Evolutionary conservation across 805 yeast species (phyloP), one percentile per base, ranked within the genome.

Genomic region (Zygoascus tannicola): DNA sequence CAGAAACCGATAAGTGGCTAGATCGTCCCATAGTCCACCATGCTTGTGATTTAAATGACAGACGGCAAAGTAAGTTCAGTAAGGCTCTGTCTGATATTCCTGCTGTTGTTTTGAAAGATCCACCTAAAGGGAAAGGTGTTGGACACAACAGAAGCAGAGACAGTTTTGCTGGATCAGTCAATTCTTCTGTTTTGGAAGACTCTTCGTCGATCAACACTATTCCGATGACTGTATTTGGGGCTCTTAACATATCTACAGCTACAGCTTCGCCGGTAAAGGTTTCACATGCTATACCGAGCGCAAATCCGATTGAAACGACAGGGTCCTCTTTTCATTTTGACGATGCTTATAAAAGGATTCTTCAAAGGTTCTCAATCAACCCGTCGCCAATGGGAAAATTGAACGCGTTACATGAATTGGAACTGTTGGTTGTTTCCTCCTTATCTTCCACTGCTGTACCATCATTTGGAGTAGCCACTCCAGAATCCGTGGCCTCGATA

Each of bases 1-100:
- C 64, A 2, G 66, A 62, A 32, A 59, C 64, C 4, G 67, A 62
- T 44, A 43, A 44, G 39, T 62, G 56, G 54, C 50, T 62, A 52
- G 45, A 41, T 4, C 30, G 48, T 4, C 47, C 49, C 5, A 35
- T 53, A 10, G 56, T 53, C 12, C n/a, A 20, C 2, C 44, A 45
- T 14, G 30, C 48, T 4, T 23, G 49, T 10, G 47, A 45, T 22
- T 30, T 47, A 14, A 43, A 35, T 20, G n/a, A n/a, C 15, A 50
- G 44, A 19, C 46, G 40, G 43, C 38, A 36, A 40, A 22, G 19
- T 28, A 44, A 33, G 14, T 22, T 51, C 33, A 36, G 37, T 28
- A 37, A 37, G 8, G 50, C 50, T 2, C 45, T 51, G 15, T 20
- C 45, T 14, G 43, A 35, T 21, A 43, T 44, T 22, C 36, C 48